Base-by-base conservation (phyloP, 1,284 basidiomycete species). In the Schizophyllum amplum region DNA sequence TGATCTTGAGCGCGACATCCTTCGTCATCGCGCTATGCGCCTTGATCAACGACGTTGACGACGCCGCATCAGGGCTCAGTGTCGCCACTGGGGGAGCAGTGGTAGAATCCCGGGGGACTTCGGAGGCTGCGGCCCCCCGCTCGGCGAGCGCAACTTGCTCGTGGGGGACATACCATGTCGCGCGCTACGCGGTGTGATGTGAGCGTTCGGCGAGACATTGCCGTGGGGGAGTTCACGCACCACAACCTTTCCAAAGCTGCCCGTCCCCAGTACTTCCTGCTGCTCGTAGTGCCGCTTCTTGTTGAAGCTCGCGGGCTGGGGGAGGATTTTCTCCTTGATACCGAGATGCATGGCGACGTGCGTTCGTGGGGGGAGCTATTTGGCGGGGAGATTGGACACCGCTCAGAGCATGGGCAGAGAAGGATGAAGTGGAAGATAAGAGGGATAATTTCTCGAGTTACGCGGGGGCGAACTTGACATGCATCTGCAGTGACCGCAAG, bases 221-320 rank as follows among this genome's bases (percentile, higher is more conserved):
- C 22, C 17, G 17, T 17, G 15, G 52, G 22, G n/a, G 33, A 13
- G 24, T 27, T 13, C 22, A 54, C 23, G 75, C 74, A 95, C 77
- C 75, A 92, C 78, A 53, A 95, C 92, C 69, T 91, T 90, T 46
- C 92, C 92, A 70, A 94, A 95, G 0, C 89, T 86, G 3, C 92
- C 92, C 48, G 79, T 79, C 4, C 93, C 93, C 1, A 95, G 74
- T 15, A 85, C 76, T 42, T 86, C 78, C 56, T 88, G 84, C 1
- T 89, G 74, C 60, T 87, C 83, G 65, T 91, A 92, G 22, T 81
- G 73, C 68, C 86, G 89, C 76, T 94, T 94, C 79, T 94, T 94
- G 65, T 72, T 72, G 67, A 91, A 94, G 57, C 87, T 91, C 0
- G 88, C 77, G 1, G 92, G 92, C 66, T 94, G 92, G 0, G 86